Conservation (phyloP, 2,329 filamentous ascomycete species). For the Arthrinium puccinioides region DNA sequence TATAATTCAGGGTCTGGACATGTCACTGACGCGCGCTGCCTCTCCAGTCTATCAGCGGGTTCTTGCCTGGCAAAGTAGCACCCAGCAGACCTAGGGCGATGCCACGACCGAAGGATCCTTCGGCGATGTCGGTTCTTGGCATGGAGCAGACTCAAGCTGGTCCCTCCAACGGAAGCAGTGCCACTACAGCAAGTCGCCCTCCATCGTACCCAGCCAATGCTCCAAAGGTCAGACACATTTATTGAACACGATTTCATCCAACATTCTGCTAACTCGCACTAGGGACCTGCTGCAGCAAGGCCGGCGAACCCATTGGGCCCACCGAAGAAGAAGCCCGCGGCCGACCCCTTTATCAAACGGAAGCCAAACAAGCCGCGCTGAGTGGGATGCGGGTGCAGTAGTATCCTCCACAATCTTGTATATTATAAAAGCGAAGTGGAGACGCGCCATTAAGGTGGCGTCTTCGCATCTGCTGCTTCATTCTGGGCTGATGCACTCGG, state of each 20-base stretch:
- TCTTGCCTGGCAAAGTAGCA: slow-evolving; percentile 7
- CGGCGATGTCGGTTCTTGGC: slow-evolving; percentile 21
- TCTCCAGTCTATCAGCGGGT: slow-evolving; percentile 14
- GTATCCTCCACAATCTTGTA: too few species aligned
- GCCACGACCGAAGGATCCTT: slow-evolving; percentile 19
- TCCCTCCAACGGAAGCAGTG: too few species aligned
- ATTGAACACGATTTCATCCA: not conserved
- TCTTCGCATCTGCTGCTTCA: too few species aligned
- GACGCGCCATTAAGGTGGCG: too few species aligned
- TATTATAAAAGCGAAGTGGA: too few species aligned
- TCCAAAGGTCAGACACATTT: slow-evolving; percentile 11
- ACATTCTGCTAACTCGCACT: not conserved
- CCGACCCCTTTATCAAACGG: slow-evolving; percentile 11
- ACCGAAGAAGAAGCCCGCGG: slow-evolving; percentile 5
- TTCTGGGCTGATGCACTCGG: too few species aligned
- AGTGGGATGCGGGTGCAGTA: too few species aligned
- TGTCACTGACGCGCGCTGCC: too few species aligned
- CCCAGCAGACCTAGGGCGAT: slow-evolving; percentile 18
- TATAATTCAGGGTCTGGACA: too few species aligned
- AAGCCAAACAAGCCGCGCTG: slow-evolving; percentile 8
- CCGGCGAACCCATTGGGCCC: slow-evolving; percentile 9
- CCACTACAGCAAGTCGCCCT: slow-evolving; percentile 6
- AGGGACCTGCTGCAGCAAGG: slow-evolving; percentile 5
- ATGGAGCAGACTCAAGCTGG: slow-evolving; percentile 9
- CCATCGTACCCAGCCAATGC: slow-evolving; percentile 9